These are phyloP conservation scores for Aspergillus sp. DNA, from an alignment of 2,329 filamentous ascomycete species.

Conservation along the genomic window DNA sequence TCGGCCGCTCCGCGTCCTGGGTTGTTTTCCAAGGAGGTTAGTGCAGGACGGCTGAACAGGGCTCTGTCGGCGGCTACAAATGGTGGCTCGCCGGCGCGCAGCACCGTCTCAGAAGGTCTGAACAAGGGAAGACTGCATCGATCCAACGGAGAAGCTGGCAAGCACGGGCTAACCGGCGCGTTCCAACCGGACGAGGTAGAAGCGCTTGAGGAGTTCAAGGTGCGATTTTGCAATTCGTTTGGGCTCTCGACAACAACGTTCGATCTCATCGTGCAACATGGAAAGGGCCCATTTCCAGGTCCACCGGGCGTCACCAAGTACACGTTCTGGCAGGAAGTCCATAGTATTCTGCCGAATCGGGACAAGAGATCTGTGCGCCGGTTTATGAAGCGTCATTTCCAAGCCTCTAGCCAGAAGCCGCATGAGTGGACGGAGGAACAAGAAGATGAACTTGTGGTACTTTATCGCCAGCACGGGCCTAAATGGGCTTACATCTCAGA, in stretches of 20 bases:
- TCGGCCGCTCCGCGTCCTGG: neutral
- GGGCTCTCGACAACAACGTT: conserved; percentile 23
- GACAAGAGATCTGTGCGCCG: conserved; percentile 40
- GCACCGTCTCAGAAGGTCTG: neutral
- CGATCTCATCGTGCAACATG: conserved; percentile 37
- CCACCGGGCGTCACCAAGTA: conserved; percentile 24
- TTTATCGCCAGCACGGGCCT: conserved; percentile 32
- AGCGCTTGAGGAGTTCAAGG: conserved; percentile 32
- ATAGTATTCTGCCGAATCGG: conserved; percentile 35
- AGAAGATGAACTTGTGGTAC: conserved; percentile 39
- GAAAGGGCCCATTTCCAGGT: conserved; percentile 26
- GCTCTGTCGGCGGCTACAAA: neutral
- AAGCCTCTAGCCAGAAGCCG: conserved; percentile 36
- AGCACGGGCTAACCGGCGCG: conserved; percentile 26
- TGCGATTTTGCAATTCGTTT: conserved; percentile 34
- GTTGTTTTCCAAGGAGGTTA: neutral
- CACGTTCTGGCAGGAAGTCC: conserved; percentile 39
- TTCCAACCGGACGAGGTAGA: conserved; percentile 33
- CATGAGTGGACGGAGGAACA: conserved; percentile 42
- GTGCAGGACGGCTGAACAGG: neutral
- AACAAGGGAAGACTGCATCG: conserved; percentile 7
- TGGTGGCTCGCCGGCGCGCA: neutral
- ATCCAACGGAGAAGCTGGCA: conserved; percentile 15
- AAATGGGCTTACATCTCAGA: conserved; percentile 41
- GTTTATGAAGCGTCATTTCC: conserved; percentile 46